Evolutionary conservation across 2,329 filamentous ascomycete species (phyloP).

Genomic region (Cercospora janseana): DNA sequence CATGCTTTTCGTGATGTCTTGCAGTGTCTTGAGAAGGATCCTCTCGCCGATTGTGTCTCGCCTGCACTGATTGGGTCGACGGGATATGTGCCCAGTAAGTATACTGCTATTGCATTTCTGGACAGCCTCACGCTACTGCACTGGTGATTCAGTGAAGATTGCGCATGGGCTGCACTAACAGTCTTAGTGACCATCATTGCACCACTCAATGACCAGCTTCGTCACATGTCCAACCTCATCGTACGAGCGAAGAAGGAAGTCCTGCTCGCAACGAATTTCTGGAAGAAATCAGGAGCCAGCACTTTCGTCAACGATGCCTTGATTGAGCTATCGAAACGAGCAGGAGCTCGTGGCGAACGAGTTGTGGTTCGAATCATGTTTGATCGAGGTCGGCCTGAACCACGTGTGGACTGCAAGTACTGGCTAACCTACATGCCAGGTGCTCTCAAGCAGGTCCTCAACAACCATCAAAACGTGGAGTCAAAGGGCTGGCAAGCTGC

Average conservation of each 20-base stretch:
- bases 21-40: conserved; percentile 53
- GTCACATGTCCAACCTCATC: conserved; percentile 75
- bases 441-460: conserved; percentile 44
- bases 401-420: not conserved
- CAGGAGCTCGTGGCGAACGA: conserved; percentile 55
- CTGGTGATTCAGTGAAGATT: too few relatives aligned
- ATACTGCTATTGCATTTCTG: too few relatives aligned
- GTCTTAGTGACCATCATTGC: conserved; percentile 68
- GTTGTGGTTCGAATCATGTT: conserved; percentile 73
- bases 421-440: not conserved
- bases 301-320: conserved; percentile 67
- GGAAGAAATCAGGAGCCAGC: conserved; percentile 68
- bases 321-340: conserved; percentile 65
- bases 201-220: conserved; percentile 66
- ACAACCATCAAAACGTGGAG: conserved; percentile 63
- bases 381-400: conserved; percentile 59
- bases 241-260: conserved; percentile 70
- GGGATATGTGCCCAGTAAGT: conserved; percentile 44
- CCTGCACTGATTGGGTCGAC: conserved; percentile 60
- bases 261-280: conserved; percentile 72
- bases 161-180: conserved; percentile 28
- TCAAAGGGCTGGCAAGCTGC: conserved; percentile 57
- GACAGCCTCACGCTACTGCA: too few relatives aligned
- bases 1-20: conserved; percentile 66
- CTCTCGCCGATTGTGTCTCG: conserved; percentile 54